Conservation (phyloP, 495 filamentous ascomycete species). For the Thermochaetoides thermophila region DNA sequence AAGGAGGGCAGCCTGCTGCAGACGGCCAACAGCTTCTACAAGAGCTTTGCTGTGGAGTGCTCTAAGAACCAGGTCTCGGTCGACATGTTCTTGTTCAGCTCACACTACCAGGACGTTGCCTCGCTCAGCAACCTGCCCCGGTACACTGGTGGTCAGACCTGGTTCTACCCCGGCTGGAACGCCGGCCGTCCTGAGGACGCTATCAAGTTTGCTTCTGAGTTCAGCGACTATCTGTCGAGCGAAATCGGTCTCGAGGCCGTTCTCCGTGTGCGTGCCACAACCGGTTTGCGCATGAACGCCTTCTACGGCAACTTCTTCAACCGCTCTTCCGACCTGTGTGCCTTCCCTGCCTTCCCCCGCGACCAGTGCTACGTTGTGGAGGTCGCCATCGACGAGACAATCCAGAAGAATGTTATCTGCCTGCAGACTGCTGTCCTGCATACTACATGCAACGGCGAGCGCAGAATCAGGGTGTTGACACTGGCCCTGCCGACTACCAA, state of each 20-base stretch:
- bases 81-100: slow-evolving; percentile 98
- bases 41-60: slow-evolving; percentile 97
- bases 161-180: slow-evolving; percentile 97
- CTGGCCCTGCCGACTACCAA: slow-evolving; percentile 85
- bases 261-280: slow-evolving; percentile 86
- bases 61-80: slow-evolving; percentile 97
- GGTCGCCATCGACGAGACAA: slow-evolving; percentile 89
- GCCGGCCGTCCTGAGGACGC: slow-evolving; percentile 85
- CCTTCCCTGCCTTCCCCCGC: slow-evolving; percentile 92
- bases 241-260: slow-evolving; percentile 96
- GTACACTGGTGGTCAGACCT: slow-evolving; percentile 95
- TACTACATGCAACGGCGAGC: slow-evolving; percentile 94
- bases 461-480: slow-evolving; percentile 87
- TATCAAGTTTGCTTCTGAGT: slow-evolving; percentile 92
- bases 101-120: slow-evolving; percentile 93
- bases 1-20: slow-evolving; percentile 81
- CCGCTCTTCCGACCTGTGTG: slow-evolving; percentile 87
- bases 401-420: slow-evolving; percentile 87
- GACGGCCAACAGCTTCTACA: slow-evolving; percentile 91
- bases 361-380: slow-evolving; percentile 98
- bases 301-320: slow-evolving; percentile 99
- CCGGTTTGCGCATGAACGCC: slow-evolving; percentile 86
- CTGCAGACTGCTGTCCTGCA: slow-evolving; percentile 94
- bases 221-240: slow-evolving; percentile 86
- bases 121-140: slow-evolving; percentile 85